These are phyloP conservation scores for Lineolata rhizophorae DNA, from an alignment of 495 filamentous ascomycete genomes.

Conservation along the genomic window DNA sequence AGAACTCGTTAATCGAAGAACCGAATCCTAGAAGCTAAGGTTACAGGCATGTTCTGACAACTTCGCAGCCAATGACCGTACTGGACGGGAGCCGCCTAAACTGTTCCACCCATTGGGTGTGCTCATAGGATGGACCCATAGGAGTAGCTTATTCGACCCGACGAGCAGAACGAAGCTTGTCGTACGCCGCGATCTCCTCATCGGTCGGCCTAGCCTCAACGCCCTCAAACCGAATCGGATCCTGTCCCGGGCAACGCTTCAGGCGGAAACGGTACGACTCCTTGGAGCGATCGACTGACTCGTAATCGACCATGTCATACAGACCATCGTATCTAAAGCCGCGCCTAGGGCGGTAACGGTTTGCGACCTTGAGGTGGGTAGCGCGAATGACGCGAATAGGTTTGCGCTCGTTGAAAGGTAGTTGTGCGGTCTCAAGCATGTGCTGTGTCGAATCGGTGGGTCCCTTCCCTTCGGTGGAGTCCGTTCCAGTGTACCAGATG, in stretches of 20 bases:
- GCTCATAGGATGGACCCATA: no score
- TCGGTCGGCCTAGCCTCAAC: conserved; percentile 13
- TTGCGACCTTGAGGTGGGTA: conserved; percentile 12
- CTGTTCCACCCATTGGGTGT: no score
- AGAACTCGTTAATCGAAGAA: no score
- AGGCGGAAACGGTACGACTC: conserved; percentile 22
- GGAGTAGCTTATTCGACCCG: no score
- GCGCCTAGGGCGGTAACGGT: conserved; percentile 21
- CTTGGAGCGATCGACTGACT: conserved; percentile 16
- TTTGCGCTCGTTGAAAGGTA: conserved; percentile 7
- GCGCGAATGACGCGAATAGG: conserved; percentile 28
- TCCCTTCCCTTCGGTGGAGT: conserved; percentile 11
- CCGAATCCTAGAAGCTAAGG: no score
- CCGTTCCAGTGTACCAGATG: conserved; percentile 31
- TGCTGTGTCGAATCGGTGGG: conserved; percentile 18
- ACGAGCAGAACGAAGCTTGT: no score
- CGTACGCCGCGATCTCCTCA: conserved; percentile 12
- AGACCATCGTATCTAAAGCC: conserved; percentile 37
- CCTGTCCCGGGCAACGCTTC: conserved; percentile 17
- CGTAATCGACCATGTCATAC: conserved; percentile 21
- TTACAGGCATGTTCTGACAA: no score
- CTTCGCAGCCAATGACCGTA: no score
- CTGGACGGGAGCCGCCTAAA: no score
- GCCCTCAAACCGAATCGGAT: conserved; percentile 19
- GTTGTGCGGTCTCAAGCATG: conserved; percentile 15